Conservation (phyloP, 352 stramenopile species). For the Stramenopiles sp. region DNA sequence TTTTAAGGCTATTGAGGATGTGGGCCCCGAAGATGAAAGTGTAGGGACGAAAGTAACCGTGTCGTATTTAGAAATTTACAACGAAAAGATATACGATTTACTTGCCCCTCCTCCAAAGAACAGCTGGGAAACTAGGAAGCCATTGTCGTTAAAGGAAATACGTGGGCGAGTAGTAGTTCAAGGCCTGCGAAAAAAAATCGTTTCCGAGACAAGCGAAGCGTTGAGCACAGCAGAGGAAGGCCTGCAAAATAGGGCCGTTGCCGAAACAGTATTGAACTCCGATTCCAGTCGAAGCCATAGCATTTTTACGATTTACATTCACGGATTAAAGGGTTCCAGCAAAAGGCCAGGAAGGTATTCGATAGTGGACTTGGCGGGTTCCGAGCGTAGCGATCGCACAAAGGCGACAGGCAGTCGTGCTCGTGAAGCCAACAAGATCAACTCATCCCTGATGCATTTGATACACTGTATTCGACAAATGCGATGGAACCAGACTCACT, state of each 20-base stretch:
- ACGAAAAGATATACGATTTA: conserved; percentile 91
- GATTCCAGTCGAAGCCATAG: conserved; percentile 69
- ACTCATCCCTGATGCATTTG: conserved; percentile 88
- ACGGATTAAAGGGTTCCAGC: conserved; percentile 16
- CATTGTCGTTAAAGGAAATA: conserved; percentile 45
- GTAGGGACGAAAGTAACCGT: conserved; percentile 34
- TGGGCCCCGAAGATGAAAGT: too few relatives aligned
- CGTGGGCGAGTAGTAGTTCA: conserved; percentile 63
- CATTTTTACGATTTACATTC: conserved; percentile 59
- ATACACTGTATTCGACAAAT: conserved; percentile 86
- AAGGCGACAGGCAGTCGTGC: conserved; percentile 54
- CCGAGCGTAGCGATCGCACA: conserved; percentile 46
- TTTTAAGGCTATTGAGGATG: conserved; percentile 41
- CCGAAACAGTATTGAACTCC: conserved; percentile 60
- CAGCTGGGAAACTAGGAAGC: conserved; percentile 30
- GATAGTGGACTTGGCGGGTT: conserved; percentile 84
- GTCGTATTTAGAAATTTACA: conserved; percentile 95
- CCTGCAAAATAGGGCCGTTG: conserved; percentile 45
- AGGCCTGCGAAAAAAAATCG: conserved; percentile 40
- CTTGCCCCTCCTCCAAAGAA: conserved; percentile 38
- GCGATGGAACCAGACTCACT: conserved; percentile 54
- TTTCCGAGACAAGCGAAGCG: conserved; percentile 42
- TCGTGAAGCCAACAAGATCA: conserved; percentile 94
- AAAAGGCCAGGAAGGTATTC: conserved; percentile 32
- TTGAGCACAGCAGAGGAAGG: conserved; percentile 45